phyloP scores from a whole-genome alignment of 371 early-diverging fungal genomes.

The Dentiscutata heterogama region DNA sequence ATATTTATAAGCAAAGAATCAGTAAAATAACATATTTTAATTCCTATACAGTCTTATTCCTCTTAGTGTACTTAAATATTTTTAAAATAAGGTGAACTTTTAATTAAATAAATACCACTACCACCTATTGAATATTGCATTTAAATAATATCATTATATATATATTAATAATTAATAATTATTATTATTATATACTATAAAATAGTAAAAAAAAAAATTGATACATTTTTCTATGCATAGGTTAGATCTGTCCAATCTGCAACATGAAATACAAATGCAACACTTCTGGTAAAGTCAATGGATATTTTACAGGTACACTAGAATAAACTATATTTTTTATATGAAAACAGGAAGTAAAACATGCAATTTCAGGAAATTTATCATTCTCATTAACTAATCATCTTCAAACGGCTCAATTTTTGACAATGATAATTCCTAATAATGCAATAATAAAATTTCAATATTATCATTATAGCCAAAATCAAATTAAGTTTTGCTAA shows the following conservation, averaged over 20 bases:
- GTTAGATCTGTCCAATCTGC: background rate
- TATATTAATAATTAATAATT: background rate
- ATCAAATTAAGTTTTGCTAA: too few relatives aligned
- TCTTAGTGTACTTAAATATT: too few relatives aligned
- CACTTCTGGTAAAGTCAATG: background rate
- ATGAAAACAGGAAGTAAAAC: background rate
- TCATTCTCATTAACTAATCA: background rate
- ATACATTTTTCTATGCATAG: background rate
- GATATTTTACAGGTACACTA: background rate
- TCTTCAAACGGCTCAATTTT: too few relatives aligned
- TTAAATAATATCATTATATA: background rate
- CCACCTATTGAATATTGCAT: slow-evolving; percentile 5
- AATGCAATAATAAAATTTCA: too few relatives aligned
- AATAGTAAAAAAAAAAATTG: background rate
- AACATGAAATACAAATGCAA: background rate
- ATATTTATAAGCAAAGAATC: too few relatives aligned
- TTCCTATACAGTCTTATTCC: too few relatives aligned
- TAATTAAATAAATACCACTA: background rate
- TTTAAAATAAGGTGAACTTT: too few relatives aligned
- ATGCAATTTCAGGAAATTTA: background rate
- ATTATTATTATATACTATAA: background rate
- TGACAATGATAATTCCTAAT: too few relatives aligned
- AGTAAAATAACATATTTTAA: too few relatives aligned
- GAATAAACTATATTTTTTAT: background rate
- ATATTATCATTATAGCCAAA: too few relatives aligned